Conservation (phyloP, 345 rosid species). For the Schrenkiella parvula region DNA sequence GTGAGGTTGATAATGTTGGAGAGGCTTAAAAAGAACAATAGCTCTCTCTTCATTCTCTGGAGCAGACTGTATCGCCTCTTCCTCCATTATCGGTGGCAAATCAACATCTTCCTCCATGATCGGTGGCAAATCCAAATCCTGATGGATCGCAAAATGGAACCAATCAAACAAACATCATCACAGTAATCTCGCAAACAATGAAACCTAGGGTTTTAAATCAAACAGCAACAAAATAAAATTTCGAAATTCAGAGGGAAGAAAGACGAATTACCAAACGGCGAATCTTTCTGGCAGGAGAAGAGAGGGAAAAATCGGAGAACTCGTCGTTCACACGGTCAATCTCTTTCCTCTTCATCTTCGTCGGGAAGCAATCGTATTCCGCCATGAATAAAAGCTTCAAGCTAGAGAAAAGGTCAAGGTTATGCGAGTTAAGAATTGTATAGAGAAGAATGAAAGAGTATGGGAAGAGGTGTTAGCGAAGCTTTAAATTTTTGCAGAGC, state of each 20-base stretch:
- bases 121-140: constrained; percentile 61
- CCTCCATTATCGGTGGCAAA: constrained; percentile 62
- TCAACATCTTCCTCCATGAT: constrained; percentile 64
- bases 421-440: neutral
- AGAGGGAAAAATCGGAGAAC: constrained; percentile 72
- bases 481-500: neutral
- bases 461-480: neutral
- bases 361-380: constrained; percentile 11
- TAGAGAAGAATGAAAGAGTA: neutral
- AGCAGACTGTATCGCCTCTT: constrained; percentile 34
- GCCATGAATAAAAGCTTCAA: constrained; percentile 5
- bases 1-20: constrained; percentile 20
- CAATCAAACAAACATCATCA: neutral
- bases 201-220: neutral
- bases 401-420: neutral
- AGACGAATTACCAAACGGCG: constrained; percentile 59
- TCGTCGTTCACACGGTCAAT: constrained; percentile 66
- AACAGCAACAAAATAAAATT: neutral
- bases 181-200: neutral
- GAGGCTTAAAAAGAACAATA: constrained; percentile 55
- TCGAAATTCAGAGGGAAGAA: neutral
- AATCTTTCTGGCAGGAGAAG: constrained; percentile 73
- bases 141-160: neutral
- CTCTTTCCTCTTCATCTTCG: constrained; percentile 50
- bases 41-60: constrained; percentile 58